Conservation (phyloP, 192 early-diverging fungal species). For the Coemansia sp. region DNA sequence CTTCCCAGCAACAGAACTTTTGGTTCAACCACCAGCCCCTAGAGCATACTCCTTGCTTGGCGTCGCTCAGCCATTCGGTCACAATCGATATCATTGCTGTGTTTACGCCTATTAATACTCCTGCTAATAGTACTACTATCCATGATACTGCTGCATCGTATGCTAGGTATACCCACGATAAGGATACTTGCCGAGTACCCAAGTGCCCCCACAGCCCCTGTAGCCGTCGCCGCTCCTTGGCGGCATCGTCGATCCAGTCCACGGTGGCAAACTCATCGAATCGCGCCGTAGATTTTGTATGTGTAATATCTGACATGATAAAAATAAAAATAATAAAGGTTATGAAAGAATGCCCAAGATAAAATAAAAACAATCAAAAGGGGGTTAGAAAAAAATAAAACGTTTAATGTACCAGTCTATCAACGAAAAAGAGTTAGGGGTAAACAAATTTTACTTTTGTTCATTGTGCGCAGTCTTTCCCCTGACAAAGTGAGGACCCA, state of each 20-base stretch:
- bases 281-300: slow-evolving; percentile 36
- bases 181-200: background rate
- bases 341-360: background rate
- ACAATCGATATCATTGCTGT: slow-evolving; percentile 88
- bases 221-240: slow-evolving; percentile 57
- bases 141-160: slow-evolving; percentile 82
- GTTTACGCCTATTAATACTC: slow-evolving; percentile 78
- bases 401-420: background rate
- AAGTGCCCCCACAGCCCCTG: background rate
- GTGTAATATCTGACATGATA: background rate
- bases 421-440: background rate
- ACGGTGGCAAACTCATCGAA: slow-evolving; percentile 68
- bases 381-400: background rate
- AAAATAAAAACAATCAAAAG: background rate
- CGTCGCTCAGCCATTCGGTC: slow-evolving; percentile 90
- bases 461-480: background rate
- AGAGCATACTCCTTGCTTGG: slow-evolving; percentile 82
- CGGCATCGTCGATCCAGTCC: slow-evolving; percentile 65
- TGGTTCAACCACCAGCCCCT: slow-evolving; percentile 88
- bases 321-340: background rate
- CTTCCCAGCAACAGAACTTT: slow-evolving; percentile 91
- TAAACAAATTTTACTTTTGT: background rate
- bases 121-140: slow-evolving; percentile 83
- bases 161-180: slow-evolving; percentile 33
- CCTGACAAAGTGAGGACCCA: slow-evolving; percentile 26